Evolutionary conservation across 164 flowering plant species (phyloP).

Genomic region (Magnolia sinica): DNA sequence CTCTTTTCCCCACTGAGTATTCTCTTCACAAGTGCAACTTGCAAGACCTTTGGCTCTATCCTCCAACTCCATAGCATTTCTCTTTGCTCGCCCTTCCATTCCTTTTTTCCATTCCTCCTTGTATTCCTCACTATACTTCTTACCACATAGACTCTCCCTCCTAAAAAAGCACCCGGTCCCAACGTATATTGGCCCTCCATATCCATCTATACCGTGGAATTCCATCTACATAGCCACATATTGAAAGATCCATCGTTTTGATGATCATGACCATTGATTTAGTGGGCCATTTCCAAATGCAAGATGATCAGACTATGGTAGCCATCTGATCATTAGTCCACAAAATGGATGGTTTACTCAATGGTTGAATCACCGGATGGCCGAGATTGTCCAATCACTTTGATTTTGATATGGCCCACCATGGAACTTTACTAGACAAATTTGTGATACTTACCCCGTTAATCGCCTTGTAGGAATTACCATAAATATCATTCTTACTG

Average conservation of each 20-base stretch:
- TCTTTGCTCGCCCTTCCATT: slow-evolving; percentile 15
- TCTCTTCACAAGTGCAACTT: slow-evolving; percentile 42
- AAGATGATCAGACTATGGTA: not conserved
- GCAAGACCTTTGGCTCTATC: slow-evolving; percentile 41
- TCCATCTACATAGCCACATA: not conserved
- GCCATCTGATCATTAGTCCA: not conserved
- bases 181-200: slow-evolving; percentile 50
- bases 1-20: slow-evolving; percentile 64
- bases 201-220: slow-evolving; percentile 28
- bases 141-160: slow-evolving; percentile 54
- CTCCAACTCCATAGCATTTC: slow-evolving; percentile 33
- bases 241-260: not conserved
- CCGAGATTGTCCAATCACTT: too few relatives aligned
- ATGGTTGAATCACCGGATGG: too few relatives aligned
- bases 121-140: slow-evolving; percentile 18
- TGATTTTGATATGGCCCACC: not conserved
- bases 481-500: slow-evolving; percentile 24
- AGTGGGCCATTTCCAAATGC: not conserved
- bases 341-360: too few relatives aligned
- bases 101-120: slow-evolving; percentile 14
- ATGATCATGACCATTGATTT: too few relatives aligned
- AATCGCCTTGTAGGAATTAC: not conserved
- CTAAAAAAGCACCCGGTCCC: slow-evolving; percentile 84
- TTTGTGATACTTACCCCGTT: slow-evolving; percentile 8
- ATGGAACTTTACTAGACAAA: not conserved